These are phyloP conservation scores for Strigomonas culicis DNA, from an alignment of 208 protist species.

Conservation along the genomic window DNA sequence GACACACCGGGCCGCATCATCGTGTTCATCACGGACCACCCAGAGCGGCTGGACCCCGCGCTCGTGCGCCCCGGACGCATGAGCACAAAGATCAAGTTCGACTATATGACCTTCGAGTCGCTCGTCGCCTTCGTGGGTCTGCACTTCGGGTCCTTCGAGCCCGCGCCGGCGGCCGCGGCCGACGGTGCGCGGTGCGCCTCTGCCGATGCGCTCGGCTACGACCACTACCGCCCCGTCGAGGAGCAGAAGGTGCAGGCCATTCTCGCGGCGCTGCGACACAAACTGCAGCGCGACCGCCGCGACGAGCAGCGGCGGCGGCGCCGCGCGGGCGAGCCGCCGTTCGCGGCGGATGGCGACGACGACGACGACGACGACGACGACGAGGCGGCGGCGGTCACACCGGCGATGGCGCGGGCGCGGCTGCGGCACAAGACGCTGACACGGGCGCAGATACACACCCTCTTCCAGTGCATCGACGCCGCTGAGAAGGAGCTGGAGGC, in stretches of 20 bases:
- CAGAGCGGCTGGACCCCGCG: slow-evolving; percentile 84
- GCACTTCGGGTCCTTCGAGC: slow-evolving; percentile 62
- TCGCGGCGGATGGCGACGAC: neutral
- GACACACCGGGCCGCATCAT: slow-evolving; percentile 84
- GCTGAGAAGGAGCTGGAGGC: neutral
- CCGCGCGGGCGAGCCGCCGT: neutral
- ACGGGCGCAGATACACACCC: too few relatives aligned
- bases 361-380: neutral
- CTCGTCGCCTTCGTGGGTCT: slow-evolving; percentile 63
- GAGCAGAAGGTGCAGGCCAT: slow-evolving; percentile 2
- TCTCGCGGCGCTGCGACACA: neutral
- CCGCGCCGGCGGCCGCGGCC: slow-evolving; percentile 12
- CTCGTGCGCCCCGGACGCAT: slow-evolving; percentile 87
- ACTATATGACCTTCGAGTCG: slow-evolving; percentile 59
- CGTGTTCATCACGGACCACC: slow-evolving; percentile 85
- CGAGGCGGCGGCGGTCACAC: neutral
- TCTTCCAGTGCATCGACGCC: too few relatives aligned
- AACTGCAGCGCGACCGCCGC: neutral
- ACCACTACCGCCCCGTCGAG: too few relatives aligned
- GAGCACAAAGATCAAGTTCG: slow-evolving; percentile 56
- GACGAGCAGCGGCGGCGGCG: neutral
- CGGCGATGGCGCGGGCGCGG: too few relatives aligned
- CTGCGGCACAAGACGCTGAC: too few relatives aligned
- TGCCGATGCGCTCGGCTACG: too few relatives aligned
- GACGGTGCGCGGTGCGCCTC: neutral